phyloP scores from a whole-genome alignment of 768 basidiomycete genomes.

The Hortiboletus campestris region DNA sequence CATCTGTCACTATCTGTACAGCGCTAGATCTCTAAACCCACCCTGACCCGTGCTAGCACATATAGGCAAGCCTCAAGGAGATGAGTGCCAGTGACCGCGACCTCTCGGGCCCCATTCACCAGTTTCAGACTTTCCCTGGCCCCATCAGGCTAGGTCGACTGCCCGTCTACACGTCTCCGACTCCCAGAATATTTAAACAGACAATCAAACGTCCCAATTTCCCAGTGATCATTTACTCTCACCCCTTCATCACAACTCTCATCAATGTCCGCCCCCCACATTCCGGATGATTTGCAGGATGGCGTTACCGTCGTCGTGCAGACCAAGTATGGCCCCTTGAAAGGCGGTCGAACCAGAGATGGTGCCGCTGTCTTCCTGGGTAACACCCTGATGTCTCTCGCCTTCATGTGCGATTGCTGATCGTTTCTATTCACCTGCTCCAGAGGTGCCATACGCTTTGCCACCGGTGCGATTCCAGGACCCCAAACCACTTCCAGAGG shows the following conservation, averaged over 20 bases:
- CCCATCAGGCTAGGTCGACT: too few species aligned
- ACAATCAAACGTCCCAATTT: neutral
- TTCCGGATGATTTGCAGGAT: conserved; percentile 8
- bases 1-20: too few species aligned
- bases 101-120: too few species aligned
- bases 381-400: conserved; percentile 17
- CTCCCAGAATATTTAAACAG: neutral
- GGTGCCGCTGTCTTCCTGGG: conserved; percentile 65
- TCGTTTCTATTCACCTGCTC: neutral
- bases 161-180: too few species aligned
- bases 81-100: too few species aligned
- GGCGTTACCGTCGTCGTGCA: conserved; percentile 30
- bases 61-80: too few species aligned
- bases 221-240: neutral
- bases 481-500: conserved; percentile 51
- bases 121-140: too few species aligned
- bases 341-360: conserved; percentile 57
- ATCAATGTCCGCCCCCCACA: conserved; percentile 8
- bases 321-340: conserved; percentile 57
- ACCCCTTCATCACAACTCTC: neutral
- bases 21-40: too few species aligned
- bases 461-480: conserved; percentile 66
- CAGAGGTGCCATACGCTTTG: conserved; percentile 72
- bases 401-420: neutral
- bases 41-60: too few species aligned